These are phyloP conservation scores for Emmonsia crescens DNA, from an alignment of 2,329 filamentous ascomycete genomes.

Conservation along the genomic window DNA sequence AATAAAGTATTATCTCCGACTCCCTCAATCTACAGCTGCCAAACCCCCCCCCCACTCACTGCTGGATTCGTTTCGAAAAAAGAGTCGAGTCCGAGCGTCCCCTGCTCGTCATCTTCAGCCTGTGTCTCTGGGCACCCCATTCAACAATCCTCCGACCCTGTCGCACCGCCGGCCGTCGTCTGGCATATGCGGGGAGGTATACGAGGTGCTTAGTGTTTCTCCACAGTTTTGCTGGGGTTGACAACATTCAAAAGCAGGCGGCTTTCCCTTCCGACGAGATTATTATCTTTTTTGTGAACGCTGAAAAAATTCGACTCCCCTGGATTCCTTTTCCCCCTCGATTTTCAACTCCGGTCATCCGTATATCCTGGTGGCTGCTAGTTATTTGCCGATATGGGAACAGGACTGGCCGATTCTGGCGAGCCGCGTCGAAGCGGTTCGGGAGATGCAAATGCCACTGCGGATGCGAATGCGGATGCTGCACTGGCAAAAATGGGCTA, in stretches of 20 bases:
- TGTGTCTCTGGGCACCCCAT: neutral
- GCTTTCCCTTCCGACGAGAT: neutral
- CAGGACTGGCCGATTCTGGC: neutral
- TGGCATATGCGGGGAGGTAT: neutral
- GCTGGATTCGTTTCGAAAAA: neutral
- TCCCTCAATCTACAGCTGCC: neutral
- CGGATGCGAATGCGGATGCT: constrained; percentile 49
- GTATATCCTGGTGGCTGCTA: neutral
- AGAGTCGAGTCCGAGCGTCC: neutral
- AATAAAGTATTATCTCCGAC: neutral
- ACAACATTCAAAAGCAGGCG: neutral
- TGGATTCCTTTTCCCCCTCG: neutral
- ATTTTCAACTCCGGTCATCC: neutral
- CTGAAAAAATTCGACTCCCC: neutral
- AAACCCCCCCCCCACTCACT: neutral
- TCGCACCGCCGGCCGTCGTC: neutral
- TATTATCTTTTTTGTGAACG: neutral
- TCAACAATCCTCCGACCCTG: neutral
- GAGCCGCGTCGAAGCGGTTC: constrained; percentile 1
- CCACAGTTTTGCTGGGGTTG: neutral
- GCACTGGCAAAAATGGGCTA: constrained; percentile 58
- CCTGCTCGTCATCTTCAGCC: neutral
- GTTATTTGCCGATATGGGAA: neutral
- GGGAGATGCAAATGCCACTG: constrained; percentile 24
- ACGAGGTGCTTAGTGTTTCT: neutral